Conservation (phyloP, 306 rosid species). For the Rosa lucieae region DNA sequence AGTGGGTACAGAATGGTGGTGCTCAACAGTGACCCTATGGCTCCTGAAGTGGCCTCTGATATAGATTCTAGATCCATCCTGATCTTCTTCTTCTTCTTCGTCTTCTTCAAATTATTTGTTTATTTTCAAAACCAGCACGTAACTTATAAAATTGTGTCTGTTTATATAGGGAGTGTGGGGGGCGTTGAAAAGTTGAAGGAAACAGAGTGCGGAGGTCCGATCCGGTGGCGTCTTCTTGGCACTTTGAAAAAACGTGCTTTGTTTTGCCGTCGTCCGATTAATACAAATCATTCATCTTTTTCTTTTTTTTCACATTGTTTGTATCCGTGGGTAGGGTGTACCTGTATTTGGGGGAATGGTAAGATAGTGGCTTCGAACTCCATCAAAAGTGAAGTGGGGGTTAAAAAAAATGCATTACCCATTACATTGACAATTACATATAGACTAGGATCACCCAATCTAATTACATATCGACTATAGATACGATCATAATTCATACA, state of each 20-base stretch:
- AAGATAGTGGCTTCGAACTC: too few species aligned
- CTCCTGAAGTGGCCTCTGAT: constrained; percentile 98
- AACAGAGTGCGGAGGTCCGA: constrained; percentile 11
- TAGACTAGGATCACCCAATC: too few species aligned
- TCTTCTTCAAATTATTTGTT: background rate
- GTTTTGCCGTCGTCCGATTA: too few species aligned
- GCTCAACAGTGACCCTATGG: constrained; percentile 89
- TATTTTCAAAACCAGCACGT: background rate
- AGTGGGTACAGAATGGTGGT: constrained; percentile 92
- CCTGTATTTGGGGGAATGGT: too few species aligned
- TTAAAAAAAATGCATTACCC: too few species aligned
- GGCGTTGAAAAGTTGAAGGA: background rate
- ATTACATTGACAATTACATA: too few species aligned
- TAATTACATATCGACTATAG: too few species aligned
- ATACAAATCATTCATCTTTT: too few species aligned
- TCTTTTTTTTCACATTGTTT: too few species aligned
- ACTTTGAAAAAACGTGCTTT: constrained; percentile 23
- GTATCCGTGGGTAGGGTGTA: too few species aligned
- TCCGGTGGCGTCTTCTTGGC: constrained; percentile 22
- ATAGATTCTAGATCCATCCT: constrained; percentile 80
- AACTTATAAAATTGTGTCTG: background rate
- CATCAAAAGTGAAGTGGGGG: too few species aligned
- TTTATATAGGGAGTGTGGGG: background rate
- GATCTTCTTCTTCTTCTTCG: constrained; percentile 23
- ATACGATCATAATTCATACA: too few species aligned